Evolutionary conservation across 208 protist genomes (phyloP).

Genomic region (Trypanosoma avium): DNA sequence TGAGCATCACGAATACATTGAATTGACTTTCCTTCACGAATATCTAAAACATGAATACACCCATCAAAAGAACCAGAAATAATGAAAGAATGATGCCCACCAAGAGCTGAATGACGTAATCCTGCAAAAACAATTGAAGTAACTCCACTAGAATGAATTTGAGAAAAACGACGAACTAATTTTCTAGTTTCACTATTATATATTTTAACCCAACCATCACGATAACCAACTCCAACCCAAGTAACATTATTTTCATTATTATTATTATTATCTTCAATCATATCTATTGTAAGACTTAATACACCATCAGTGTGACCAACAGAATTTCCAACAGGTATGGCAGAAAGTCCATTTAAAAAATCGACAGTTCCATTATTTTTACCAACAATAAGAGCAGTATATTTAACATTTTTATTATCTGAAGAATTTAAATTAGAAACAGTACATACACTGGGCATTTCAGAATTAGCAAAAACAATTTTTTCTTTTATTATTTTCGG

Average conservation of each 20-base stretch:
- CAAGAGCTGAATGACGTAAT: slow-evolving; percentile 26
- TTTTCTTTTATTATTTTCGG: slow-evolving; percentile 31
- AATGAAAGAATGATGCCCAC: slow-evolving; percentile 50
- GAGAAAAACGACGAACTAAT: slow-evolving; percentile 69
- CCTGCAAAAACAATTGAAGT: slow-evolving; percentile 65
- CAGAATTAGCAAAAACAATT: slow-evolving; percentile 32
- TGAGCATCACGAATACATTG: slow-evolving; percentile 49
- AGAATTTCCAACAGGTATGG: slow-evolving; percentile 26
- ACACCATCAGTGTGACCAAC: slow-evolving; percentile 60
- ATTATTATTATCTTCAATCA: neutral
- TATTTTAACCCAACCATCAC: slow-evolving; percentile 80
- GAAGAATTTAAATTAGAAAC: slow-evolving; percentile 2
- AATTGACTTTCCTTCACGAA: slow-evolving; percentile 40
- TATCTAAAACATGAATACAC: slow-evolving; percentile 53
- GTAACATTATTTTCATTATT: no score
- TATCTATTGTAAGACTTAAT: slow-evolving; percentile 38
- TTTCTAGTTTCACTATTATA: slow-evolving; percentile 68
- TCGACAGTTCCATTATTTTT: slow-evolving; percentile 62
- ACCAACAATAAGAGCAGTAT: slow-evolving; percentile 45
- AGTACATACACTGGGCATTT: slow-evolving; percentile 34
- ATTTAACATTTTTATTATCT: neutral
- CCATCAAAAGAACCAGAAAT: slow-evolving; percentile 75
- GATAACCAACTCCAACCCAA: slow-evolving; percentile 81
- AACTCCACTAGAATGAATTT: slow-evolving; percentile 63
- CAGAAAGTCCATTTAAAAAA: slow-evolving; percentile 39